Percentiles rank a stretch among this genome's conserved stretches.
phyloP scores from a whole-genome alignment of 805 yeast species.

The Saturnispora serradocipensis region DNA sequence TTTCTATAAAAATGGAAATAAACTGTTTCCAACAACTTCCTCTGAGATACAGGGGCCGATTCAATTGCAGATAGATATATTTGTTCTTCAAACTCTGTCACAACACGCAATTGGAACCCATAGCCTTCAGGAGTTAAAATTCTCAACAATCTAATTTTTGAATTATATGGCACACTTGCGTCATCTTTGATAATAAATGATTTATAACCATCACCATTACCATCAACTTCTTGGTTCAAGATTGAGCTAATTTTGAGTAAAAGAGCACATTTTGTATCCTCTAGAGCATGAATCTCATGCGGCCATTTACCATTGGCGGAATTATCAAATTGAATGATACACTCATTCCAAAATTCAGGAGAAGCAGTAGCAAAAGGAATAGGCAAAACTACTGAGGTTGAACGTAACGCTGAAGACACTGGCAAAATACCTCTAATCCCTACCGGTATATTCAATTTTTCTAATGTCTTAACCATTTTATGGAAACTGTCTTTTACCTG shows the following conservation, averaged over 20 bases:
- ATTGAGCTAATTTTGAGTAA: slow-evolving; percentile 52
- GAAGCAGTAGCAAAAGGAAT: slow-evolving; percentile 69
- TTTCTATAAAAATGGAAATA: slow-evolving; percentile 57
- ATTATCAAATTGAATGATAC: slow-evolving; percentile 77
- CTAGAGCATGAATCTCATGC: slow-evolving; percentile 75
- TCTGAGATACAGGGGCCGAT: slow-evolving; percentile 52
- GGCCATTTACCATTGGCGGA: slow-evolving; percentile 83
- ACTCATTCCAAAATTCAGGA: slow-evolving; percentile 74
- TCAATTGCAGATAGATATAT: slow-evolving; percentile 64
- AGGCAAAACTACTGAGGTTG: slow-evolving; percentile 69
- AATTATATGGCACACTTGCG: slow-evolving; percentile 53
- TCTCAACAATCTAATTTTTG: slow-evolving; percentile 47
- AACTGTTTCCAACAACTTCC: slow-evolving; percentile 48
- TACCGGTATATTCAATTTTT: slow-evolving; percentile 55
- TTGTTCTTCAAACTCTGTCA: slow-evolving; percentile 77
- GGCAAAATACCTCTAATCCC: slow-evolving; percentile 64
- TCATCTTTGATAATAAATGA: slow-evolving; percentile 59
- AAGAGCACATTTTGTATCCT: slow-evolving; percentile 86
- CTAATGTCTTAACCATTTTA: slow-evolving; percentile 33
- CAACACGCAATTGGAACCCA: slow-evolving; percentile 69
- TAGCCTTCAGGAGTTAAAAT: slow-evolving; percentile 82
- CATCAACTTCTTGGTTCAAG: slow-evolving; percentile 32
- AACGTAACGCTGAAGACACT: slow-evolving; percentile 64
- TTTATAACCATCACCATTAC: slow-evolving; percentile 35
- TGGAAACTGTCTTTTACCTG: slow-evolving; percentile 43